Conservation (phyloP, 129 eudicot genomes). For the Centella asiatica region DNA sequence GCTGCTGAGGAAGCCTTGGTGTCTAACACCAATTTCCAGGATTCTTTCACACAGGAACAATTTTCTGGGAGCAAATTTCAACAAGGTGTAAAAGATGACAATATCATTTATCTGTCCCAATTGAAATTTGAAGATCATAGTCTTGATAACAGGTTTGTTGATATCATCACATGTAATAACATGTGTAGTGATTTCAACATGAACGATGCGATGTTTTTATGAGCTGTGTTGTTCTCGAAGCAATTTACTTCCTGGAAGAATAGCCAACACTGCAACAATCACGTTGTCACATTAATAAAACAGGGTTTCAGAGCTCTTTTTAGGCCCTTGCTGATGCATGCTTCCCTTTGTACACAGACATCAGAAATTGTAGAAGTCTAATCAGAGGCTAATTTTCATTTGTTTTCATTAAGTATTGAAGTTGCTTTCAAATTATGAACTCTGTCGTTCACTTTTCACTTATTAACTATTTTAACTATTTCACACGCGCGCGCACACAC, state of each 20-base stretch:
- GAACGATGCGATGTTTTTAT: conserved; percentile 9
- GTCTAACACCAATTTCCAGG: conserved; percentile 18
- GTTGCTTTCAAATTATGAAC: background rate
- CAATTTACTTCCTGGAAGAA: background rate
- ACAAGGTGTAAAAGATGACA: conserved; percentile 11
- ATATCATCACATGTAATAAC: conserved; percentile 29
- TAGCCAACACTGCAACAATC: too few species aligned
- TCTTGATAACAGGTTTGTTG: conserved; percentile 16
- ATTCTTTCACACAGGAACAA: conserved; percentile 14
- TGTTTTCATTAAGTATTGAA: too few species aligned
- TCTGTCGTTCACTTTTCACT: too few species aligned
- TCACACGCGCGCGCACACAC: too few species aligned
- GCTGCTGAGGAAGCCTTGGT: conserved; percentile 14
- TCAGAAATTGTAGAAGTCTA: background rate
- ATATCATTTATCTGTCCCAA: conserved; percentile 17
- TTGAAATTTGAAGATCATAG: conserved; percentile 32
- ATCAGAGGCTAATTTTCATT: conserved; percentile 7
- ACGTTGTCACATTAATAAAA: conserved; percentile 7
- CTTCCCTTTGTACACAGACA: background rate
- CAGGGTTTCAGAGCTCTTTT: too few species aligned
- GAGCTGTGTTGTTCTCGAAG: background rate
- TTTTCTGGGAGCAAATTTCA: conserved; percentile 14
- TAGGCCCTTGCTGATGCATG: background rate
- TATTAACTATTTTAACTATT: too few species aligned
- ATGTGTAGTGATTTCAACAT: conserved; percentile 18